phyloP scores from a whole-genome alignment of 2,329 filamentous ascomycete species.

The Leptodontidium sp. region DNA sequence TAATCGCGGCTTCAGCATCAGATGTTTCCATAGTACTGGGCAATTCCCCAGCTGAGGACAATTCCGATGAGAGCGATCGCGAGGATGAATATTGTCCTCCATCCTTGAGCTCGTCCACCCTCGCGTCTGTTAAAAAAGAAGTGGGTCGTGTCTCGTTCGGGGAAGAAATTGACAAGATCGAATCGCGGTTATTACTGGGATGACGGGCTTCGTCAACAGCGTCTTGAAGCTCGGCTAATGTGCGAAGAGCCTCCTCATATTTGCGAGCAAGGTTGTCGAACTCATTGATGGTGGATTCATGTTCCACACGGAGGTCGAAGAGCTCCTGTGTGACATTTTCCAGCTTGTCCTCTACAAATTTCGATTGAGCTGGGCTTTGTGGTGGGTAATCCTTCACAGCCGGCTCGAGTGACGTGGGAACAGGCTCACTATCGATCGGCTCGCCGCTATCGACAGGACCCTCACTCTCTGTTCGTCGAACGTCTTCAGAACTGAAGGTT shows the following conservation, averaged over 20 bases:
- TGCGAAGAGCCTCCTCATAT: constrained; percentile 87
- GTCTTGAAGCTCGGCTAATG: constrained; percentile 86
- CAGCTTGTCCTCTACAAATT: constrained; percentile 90
- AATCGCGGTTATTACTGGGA: constrained; percentile 59
- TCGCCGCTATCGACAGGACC: constrained; percentile 47
- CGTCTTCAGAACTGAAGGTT: constrained; percentile 29
- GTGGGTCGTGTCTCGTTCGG: constrained; percentile 66
- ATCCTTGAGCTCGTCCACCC: constrained; percentile 75
- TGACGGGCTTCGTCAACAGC: constrained; percentile 81
- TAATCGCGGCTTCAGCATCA: constrained; percentile 62
- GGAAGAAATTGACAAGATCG: constrained; percentile 60
- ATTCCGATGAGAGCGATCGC: constrained; percentile 91
- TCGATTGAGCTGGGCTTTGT: constrained; percentile 80
- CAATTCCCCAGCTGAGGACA: constrained; percentile 86
- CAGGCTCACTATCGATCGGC: constrained; percentile 49
- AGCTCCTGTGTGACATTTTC: constrained; percentile 92
- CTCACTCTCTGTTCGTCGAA: constrained; percentile 41
- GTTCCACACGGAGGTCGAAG: constrained; percentile 87
- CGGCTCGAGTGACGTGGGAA: constrained; percentile 43
- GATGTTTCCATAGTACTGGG: constrained; percentile 70
- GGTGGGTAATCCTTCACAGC: constrained; percentile 47
- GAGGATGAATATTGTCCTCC: constrained; percentile 76
- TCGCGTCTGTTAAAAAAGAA: constrained; percentile 85
- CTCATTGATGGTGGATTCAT: constrained; percentile 83
- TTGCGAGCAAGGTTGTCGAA: constrained; percentile 84